Percentiles rank a stretch among this genome's conserved stretches.
Conservation (phyloP, 169 alveolate genomes). For the Plasmodium ovale region DNA sequence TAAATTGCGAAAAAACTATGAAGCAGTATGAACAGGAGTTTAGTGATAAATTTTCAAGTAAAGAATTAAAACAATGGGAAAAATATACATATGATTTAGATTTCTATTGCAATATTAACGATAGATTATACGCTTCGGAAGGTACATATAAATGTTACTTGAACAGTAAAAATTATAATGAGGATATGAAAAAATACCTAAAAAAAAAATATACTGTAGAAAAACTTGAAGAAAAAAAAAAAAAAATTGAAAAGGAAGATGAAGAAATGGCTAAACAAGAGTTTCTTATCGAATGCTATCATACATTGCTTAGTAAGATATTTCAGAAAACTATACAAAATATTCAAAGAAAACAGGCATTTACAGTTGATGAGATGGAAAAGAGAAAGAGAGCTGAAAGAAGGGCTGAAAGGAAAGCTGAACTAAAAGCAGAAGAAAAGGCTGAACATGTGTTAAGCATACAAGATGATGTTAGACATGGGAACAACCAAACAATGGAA, state of each 20-base stretch:
- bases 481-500: conserved; percentile 24
- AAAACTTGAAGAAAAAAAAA: conserved; percentile 81
- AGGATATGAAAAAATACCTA: conserved; percentile 91
- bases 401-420: neutral
- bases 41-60: conserved; percentile 80
- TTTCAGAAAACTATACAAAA: conserved; percentile 91
- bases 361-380: conserved; percentile 41
- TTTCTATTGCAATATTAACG: conserved; percentile 85
- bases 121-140: conserved; percentile 87
- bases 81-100: conserved; percentile 82
- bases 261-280: conserved; percentile 90
- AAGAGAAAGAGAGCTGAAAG: conserved; percentile 19
- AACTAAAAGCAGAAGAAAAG: conserved; percentile 3
- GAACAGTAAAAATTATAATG: conserved; percentile 89
- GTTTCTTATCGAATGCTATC: conserved; percentile 85
- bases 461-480: neutral
- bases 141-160: conserved; percentile 87
- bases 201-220: conserved; percentile 82
- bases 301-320: conserved; percentile 88
- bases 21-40: conserved; percentile 83
- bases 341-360: conserved; percentile 90
- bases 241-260: conserved; percentile 77
- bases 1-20: conserved; percentile 77
- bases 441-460: conserved; percentile 22
- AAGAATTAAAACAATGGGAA: conserved; percentile 84